A percentile compares a stretch with the other conserved stretches of the same genome.
Evolutionary conservation across 768 basidiomycete species (phyloP).

Genomic region (Leccinum arenicola): DNA sequence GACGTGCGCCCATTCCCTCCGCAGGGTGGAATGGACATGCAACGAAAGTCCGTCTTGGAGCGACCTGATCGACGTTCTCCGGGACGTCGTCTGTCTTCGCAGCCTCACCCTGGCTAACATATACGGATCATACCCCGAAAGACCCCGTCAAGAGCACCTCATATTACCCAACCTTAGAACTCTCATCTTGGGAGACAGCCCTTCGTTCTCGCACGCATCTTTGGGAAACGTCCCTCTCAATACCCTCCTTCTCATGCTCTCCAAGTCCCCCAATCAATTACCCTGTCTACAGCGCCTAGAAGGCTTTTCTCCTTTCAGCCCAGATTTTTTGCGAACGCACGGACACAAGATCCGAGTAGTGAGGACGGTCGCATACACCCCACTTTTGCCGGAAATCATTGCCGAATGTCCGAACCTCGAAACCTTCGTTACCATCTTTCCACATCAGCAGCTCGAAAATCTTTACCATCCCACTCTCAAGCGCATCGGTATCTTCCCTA

Average conservation of each 20-base stretch:
- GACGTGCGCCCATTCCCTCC: slow-evolving; percentile 35
- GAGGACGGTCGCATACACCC: slow-evolving; percentile 34
- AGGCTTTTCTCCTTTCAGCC: slow-evolving; percentile 40
- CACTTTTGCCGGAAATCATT: slow-evolving; percentile 37
- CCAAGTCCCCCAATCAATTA: slow-evolving; percentile 33
- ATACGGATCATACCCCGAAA: slow-evolving; percentile 30
- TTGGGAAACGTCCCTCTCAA: slow-evolving; percentile 39
- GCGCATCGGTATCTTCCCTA: slow-evolving; percentile 45
- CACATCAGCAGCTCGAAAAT: slow-evolving; percentile 33
- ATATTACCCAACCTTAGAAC: slow-evolving; percentile 39
- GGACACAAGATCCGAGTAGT: slow-evolving; percentile 42
- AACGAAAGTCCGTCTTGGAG: slow-evolving; percentile 42
- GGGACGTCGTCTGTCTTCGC: slow-evolving; percentile 31
- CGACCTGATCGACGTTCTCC: slow-evolving; percentile 39
- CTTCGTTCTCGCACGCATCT: slow-evolving; percentile 32
- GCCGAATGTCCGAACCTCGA: slow-evolving; percentile 41
- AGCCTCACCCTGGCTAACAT: slow-evolving; percentile 43
- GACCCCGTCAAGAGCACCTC: slow-evolving; percentile 21
- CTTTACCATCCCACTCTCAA: slow-evolving; percentile 37
- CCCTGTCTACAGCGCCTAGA: slow-evolving; percentile 43
- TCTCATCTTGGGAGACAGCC: slow-evolving; percentile 39
- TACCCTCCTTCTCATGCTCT: slow-evolving; percentile 37
- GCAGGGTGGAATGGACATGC: slow-evolving; percentile 44
- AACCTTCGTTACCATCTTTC: slow-evolving; percentile 39
- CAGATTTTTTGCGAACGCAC: slow-evolving; percentile 39